Evolutionary conservation across 139 green algal species (phyloP).

Genomic region (Monoraphidium neglectum): DNA sequence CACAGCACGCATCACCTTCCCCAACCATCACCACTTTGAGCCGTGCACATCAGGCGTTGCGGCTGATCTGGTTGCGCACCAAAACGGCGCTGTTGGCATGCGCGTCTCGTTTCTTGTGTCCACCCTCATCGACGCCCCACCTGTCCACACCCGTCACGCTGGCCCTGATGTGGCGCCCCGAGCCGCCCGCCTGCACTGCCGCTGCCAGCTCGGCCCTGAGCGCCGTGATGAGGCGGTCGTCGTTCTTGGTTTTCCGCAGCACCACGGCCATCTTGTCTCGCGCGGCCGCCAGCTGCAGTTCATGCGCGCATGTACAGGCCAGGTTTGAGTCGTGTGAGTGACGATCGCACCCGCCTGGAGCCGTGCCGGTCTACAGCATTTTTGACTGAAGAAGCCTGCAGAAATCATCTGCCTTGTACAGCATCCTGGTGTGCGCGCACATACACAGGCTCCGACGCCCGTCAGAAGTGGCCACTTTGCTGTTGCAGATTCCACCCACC

Average conservation of each 20-base stretch:
- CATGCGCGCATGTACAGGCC: too few species aligned
- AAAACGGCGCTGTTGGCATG: not conserved
- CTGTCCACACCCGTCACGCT: not conserved
- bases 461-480: too few species aligned
- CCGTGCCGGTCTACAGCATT: too few species aligned
- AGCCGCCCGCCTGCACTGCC: not conserved
- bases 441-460: too few species aligned
- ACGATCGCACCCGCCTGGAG: too few species aligned
- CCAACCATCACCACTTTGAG: not conserved
- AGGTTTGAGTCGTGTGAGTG: too few species aligned
- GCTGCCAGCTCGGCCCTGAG: conserved; percentile 38
- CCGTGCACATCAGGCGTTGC: not conserved
- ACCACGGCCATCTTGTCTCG: conserved; percentile 60
- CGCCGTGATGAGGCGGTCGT: conserved; percentile 66
- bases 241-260: conserved; percentile 63
- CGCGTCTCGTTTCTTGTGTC: not conserved
- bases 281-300: conserved; percentile 39
- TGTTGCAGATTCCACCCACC: too few species aligned
- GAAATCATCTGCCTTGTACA: too few species aligned
- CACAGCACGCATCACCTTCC: too few species aligned
- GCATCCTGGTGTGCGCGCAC: too few species aligned
- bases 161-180: not conserved
- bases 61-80: not conserved
- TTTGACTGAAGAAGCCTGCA: too few species aligned
- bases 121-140: not conserved